Conservation (phyloP, 371 early-diverging fungal genomes). For the Lichtheimia ramosa region DNA sequence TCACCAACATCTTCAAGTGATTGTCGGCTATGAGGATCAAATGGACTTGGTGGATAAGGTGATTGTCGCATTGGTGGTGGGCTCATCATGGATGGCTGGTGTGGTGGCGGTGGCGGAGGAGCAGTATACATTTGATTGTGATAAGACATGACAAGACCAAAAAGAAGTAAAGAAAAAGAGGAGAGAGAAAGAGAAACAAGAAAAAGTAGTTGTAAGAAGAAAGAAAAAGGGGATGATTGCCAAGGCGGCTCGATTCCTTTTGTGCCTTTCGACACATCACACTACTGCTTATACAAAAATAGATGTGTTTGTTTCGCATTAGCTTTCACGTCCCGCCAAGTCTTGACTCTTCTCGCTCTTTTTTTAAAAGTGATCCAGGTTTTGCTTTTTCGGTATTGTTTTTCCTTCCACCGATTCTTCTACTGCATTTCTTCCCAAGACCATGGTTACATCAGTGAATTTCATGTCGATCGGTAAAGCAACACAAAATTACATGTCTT, state of each 20-base stretch:
- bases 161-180: background rate
- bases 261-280: background rate
- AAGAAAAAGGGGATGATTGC: background rate
- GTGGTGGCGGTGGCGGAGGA: slow-evolving; percentile 8
- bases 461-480: slow-evolving; percentile 7
- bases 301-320: slow-evolving; percentile 4
- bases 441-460: slow-evolving; percentile 3
- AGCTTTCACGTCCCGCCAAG: too few species aligned
- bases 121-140: background rate
- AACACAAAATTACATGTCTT: background rate
- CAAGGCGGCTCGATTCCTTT: background rate
- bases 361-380: background rate
- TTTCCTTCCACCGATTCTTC: background rate
- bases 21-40: slow-evolving; percentile 8
- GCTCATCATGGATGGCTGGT: background rate
- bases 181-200: background rate
- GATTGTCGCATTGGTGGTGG: slow-evolving; percentile 7
- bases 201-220: background rate
- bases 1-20: slow-evolving; percentile 3
- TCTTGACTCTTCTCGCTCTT: background rate
- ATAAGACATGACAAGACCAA: background rate
- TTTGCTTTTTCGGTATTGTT: slow-evolving; percentile 1
- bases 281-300: slow-evolving; percentile 4
- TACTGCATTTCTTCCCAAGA: background rate
- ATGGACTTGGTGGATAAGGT: slow-evolving; percentile 15